Evolutionary conservation across 768 basidiomycete species (phyloP), one percentile per base, ranked within the genome.

Genomic region (Psilocybe subaeruginosa): DNA sequence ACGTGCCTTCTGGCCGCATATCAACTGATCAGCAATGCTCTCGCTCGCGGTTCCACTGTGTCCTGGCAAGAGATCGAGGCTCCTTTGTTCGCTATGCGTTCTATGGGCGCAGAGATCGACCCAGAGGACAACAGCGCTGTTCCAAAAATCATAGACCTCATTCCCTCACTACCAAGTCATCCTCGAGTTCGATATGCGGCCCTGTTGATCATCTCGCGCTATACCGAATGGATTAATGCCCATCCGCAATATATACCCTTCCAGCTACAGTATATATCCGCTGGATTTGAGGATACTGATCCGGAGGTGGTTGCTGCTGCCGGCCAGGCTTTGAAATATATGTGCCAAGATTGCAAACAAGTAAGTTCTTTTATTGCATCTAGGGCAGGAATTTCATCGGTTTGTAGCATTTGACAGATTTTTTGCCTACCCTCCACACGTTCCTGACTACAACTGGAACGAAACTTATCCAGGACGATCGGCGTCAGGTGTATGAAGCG

Each of bases 1-100:
- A 82, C 82, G 2, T 99, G 97, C 70, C 81, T 99, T 46, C 74
- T 89, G 55, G 82, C 90, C 2, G 84, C 95, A 2, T 93, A 93
- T 75, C 88, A 92, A 61, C 82, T 92, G 70, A 90, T 99, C 63
- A 87, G 86, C 31, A 71, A 77, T 6, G 93, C 92, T 2, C 81
- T 99, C 54, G 80, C 87, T 23, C 85, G 85, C 45, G 80, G 80
- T 27, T 71, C 83, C 11, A 80, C 81, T 51, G 77, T 85, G 16
- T 85, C 91, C 14, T 99, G 97, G 97, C 97, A 99, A 73, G 94
- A 94, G 72, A 88, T 99, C 52, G 97, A 99, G 72, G 97, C 97
- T 0, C 97, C 97, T 1, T 76, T 99, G 43, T 99, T 99, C 76
- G 95, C 96, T 16, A 90, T 99, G 89, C 85, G 97, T 48, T 95